phyloP scores from a whole-genome alignment of 306 rosid genomes.

The Spatholobus suberectus region DNA sequence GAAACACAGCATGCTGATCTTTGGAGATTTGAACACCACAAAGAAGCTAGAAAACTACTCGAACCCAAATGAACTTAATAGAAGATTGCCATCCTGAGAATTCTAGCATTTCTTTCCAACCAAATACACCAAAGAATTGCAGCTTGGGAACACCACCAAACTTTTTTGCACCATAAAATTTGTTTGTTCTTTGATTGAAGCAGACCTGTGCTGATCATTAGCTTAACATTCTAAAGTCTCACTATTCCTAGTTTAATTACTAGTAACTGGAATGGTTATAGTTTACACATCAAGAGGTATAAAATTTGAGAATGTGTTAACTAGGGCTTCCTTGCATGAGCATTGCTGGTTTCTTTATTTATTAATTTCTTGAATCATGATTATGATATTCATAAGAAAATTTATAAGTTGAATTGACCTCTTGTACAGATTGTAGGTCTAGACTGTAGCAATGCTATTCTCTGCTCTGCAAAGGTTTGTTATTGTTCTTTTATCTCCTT shows the following conservation, averaged over 20 bases:
- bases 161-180: not conserved
- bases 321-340: conserved; percentile 24
- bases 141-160: not conserved
- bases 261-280: conserved; percentile 26
- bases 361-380: conserved; percentile 8
- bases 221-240: conserved; percentile 15
- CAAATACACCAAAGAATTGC: not conserved
- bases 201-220: not conserved
- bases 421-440: conserved; percentile 75
- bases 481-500: conserved; percentile 27
- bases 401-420: conserved; percentile 38
- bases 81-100: not conserved
- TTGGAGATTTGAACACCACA: not conserved
- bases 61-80: not conserved
- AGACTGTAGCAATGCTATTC: conserved; percentile 86
- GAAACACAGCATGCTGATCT: not conserved
- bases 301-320: conserved; percentile 29
- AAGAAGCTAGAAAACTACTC: not conserved
- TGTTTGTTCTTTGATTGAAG: conserved; percentile 8
- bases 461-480: conserved; percentile 92
- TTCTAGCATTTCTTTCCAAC: not conserved
- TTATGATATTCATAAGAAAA: not conserved
- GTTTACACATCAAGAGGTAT: not conserved
- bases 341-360: conserved; percentile 20
- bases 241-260: conserved; percentile 3